Evolutionary conservation across 2,329 filamentous ascomycete species (phyloP), one percentile per base, ranked within the genome.

Genomic region (Fusarium secorum): DNA sequence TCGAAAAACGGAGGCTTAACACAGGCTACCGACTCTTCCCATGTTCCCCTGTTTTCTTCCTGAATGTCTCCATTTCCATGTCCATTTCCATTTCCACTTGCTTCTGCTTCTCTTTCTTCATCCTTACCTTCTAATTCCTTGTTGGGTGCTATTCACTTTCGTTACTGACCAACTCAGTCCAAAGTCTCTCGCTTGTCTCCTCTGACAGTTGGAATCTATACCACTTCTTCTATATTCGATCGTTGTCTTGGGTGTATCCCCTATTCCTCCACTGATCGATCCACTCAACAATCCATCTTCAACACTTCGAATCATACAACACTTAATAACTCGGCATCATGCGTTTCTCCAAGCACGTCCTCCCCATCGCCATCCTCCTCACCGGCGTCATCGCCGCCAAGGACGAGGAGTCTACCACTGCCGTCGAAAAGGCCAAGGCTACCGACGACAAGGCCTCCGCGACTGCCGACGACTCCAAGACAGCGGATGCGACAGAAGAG

Each of bases 331-430:
- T 48, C 42, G 55, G 28, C 71, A 75, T 33, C 61, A 76, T 76
- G 74, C 75, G 70, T 52, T 62, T 76, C 73, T 71, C 72, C 24
- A 71, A 74, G 70, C 73, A 76, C 58, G 45, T 76, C 33, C 70
- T 76, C 28, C 74, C 75, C 20, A 57, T 76, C 7, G 71, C 72
- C 28, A 63, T 76, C 44, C 57, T 76, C 61, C 61, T 76, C 41
- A 73, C 72, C 17, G 58, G 71, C 18, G 73, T 70, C 63, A 67
- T 72, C 32, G 73, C 73, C 18, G 64, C 64, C 42, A 65, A 41
- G 35, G 55, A 57, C 36, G 66, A 68, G 17, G 64, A 68, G 22
- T 41, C 74, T 56, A 64, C 63, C 30, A 66, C 69, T 26, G 66
- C 60, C 11, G 73, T 60, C 18, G 59, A 56, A 17, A 61, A 59